phyloP scores from a whole-genome alignment of 441 rosid genomes.

The Populus hybrid region DNA sequence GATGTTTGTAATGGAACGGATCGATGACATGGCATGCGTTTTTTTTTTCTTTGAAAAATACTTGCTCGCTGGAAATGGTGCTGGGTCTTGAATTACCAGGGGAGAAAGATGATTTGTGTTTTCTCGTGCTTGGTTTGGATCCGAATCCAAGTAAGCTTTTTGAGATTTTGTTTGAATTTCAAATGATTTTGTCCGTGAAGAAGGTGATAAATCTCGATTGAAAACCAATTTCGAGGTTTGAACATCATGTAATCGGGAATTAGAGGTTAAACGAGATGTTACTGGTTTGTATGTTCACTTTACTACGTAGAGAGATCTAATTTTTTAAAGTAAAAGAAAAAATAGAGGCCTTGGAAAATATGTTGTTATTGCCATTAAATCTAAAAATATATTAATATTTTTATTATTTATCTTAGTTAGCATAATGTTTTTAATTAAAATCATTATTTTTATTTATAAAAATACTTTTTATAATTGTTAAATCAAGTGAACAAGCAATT shows the following conservation, averaged over 20 bases:
- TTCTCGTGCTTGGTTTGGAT: neutral
- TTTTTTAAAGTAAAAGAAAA: no score
- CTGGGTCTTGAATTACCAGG: neutral
- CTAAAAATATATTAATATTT: no score
- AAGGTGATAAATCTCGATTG: neutral
- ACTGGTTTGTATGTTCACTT: no score
- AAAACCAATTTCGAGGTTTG: neutral
- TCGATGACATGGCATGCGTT: constrained; percentile 3
- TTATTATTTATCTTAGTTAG: no score
- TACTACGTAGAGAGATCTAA: no score
- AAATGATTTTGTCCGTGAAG: neutral
- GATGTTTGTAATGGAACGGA: neutral
- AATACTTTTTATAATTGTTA: no score
- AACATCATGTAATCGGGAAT: neutral
- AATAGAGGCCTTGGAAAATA: no score
- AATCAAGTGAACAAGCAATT: no score
- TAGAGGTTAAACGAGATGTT: neutral
- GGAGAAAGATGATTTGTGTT: neutral
- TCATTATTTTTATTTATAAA: no score
- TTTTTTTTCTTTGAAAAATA: no score
- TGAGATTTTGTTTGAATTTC: neutral
- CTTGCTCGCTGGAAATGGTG: neutral
- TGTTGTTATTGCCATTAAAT: no score
- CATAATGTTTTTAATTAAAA: no score
- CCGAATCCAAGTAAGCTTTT: neutral